These are phyloP conservation scores for Lactarius vividus DNA, from an alignment of 768 basidiomycete genomes.

Conservation along the genomic window DNA sequence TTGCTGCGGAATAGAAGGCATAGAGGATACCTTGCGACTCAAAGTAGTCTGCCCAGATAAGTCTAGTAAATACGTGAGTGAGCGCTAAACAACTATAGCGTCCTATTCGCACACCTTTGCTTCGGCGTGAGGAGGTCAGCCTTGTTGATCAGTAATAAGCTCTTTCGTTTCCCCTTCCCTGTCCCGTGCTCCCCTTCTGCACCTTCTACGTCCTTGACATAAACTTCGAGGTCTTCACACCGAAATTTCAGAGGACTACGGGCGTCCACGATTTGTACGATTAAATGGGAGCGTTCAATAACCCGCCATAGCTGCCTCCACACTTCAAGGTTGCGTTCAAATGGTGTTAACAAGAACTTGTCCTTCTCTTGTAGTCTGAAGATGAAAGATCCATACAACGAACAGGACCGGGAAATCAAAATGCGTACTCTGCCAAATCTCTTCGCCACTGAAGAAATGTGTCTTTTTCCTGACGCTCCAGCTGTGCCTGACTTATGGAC, in stretches of 20 bases:
- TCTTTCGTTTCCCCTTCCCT: slow-evolving; percentile 68
- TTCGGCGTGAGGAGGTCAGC: slow-evolving; percentile 83
- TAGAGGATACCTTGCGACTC: slow-evolving; percentile 71
- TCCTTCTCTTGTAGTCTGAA: slow-evolving; percentile 82
- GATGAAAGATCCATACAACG: neutral
- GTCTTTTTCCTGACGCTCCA: slow-evolving; percentile 87
- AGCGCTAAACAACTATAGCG: slow-evolving; percentile 2
- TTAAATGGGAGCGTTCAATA: slow-evolving; percentile 87
- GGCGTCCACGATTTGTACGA: slow-evolving; percentile 96
- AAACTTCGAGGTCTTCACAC: slow-evolving; percentile 86
- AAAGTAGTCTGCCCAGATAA: slow-evolving; percentile 90
- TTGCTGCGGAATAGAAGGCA: slow-evolving; percentile 92
- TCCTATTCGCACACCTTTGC: slow-evolving; percentile 59
- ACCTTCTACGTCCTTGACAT: slow-evolving; percentile 82
- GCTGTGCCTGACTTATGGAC: slow-evolving; percentile 66
- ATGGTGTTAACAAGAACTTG: slow-evolving; percentile 87
- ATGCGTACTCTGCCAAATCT: slow-evolving; percentile 81
- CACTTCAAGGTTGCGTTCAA: slow-evolving; percentile 96
- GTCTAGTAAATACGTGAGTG: slow-evolving; percentile 41
- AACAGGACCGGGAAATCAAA: neutral
- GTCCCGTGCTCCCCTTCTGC: slow-evolving; percentile 78
- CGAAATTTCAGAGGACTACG: slow-evolving; percentile 91
- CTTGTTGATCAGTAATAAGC: slow-evolving; percentile 90
- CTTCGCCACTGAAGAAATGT: slow-evolving; percentile 93
- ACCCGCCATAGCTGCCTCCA: slow-evolving; percentile 99